phyloP scores from a whole-genome alignment of 2,329 filamentous ascomycete genomes.

The Chaetomium strumarium region DNA sequence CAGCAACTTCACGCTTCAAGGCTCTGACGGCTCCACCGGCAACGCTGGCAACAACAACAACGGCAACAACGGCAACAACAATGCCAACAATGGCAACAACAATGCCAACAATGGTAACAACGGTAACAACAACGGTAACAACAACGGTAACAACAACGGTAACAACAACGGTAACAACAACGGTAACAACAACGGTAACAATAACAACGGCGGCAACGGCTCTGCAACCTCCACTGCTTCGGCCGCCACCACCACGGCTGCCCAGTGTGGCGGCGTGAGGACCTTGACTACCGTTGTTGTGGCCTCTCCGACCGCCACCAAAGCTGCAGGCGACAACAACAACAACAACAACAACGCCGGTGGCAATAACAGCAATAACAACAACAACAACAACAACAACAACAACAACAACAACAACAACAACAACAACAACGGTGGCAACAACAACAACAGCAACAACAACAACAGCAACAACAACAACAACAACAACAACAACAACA shows the following conservation, averaged over 20 bases:
- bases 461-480: conserved; percentile 11
- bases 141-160: conserved; percentile 1
- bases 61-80: not conserved
- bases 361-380: no score
- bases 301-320: conserved; percentile 24
- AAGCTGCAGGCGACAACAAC: conserved; percentile 15
- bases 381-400: conserved; percentile 9
- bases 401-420: conserved; percentile 7
- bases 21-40: conserved; percentile 17
- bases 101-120: conserved; percentile 4
- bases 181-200: not conserved
- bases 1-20: conserved; percentile 48
- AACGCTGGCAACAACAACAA: conserved; percentile 7
- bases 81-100: not conserved
- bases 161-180: not conserved
- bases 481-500: conserved; percentile 7
- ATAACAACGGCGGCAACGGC: no score
- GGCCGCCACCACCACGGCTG: conserved; percentile 22
- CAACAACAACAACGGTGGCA: conserved; percentile 20
- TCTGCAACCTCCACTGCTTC: not conserved
- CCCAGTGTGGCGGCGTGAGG: conserved; percentile 34
- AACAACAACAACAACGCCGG: no score
- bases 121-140: not conserved
- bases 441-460: conserved; percentile 21
- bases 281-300: conserved; percentile 26